Evolutionary conservation across 176 grass and related monocot species (phyloP), one percentile per base, ranked within the genome.

Genomic region (Saccharum spontaneum): DNA sequence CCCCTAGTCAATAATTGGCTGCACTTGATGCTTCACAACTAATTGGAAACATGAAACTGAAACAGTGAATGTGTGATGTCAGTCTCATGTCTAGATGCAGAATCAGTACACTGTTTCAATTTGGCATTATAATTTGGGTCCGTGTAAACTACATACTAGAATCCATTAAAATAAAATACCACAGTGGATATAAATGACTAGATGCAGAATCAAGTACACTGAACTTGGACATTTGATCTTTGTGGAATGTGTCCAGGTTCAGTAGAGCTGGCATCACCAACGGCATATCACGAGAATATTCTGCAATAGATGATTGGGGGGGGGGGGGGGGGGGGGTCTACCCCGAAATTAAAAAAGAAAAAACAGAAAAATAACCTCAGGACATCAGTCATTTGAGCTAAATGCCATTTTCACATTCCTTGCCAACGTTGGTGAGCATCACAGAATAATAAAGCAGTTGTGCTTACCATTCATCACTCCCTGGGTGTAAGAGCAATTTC

Each of bases 381-480:
- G 24, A 75, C 20, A 61, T 73, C 41, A 46, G 41, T 45, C 39
- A 72, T 72, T 43, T 72, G 5, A 44, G 4, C 10, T 4, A 71
- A 71, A 15, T n/a, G 13, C 23, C 10, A 43, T 22, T 23, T 23
- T 44, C 22, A 24, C 22, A 45, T 72, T 45, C 22, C 11, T 72
- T 72, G 24, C 13, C 22, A 45, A 5, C 11, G 14, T 22, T 57
- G 20, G 54, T 72, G 69, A 72, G 10, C 7, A 80, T 71, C 10
- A 7, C 11, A 18, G 41, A 80, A 65, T 67, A n/a, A 49, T 77
- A 71, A 7, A 41, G 0, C 4, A 73, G 43, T 3, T 40, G 16
- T 86, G 52, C 89, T 60, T 93, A 96, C 94, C 94, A 14, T 96
- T 96, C 67, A 93, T 31, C 33, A 91, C 94, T 66, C 80, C 94